Base-by-base conservation (phyloP, 371 early-diverging fungal genomes). In the Saksenaea oblongispora region DNA sequence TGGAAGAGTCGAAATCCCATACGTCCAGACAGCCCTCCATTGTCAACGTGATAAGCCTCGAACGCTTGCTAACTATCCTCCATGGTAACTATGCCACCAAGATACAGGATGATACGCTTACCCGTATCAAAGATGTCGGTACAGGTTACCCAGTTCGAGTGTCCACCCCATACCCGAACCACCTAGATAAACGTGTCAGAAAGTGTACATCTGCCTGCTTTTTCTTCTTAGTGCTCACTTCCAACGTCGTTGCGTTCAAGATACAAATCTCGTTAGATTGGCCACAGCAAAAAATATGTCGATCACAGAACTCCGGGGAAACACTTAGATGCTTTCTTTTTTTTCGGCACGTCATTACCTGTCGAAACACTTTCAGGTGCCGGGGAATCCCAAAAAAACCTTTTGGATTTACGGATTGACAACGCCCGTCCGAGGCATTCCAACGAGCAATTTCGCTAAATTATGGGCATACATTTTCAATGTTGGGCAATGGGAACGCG, bases 371-470 rank as follows among this genome's bases (percentile, higher is more conserved):
- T 54, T 80, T 80, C 4, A 89, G 66, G 28, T 76, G 69, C 1
- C 72, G 78, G 18, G 87, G 86, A 5, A 81, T 67, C 3, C 89
- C 89, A 39, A 83, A 74, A 65, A 88, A 87, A 0, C 87, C 90
- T 11, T 63, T 75, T 9, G 78, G 60, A 64, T 87, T 87, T 0
- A 86, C 80, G 28, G 84, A 85, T 41, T 89, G 77, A 65, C 91
- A 89, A 5, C 90, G 80, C 3, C 92, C 92, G 60, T 92, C 92
- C 1, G 75, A 73, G 10, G 88, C 71, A 71, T 81, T 88, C 92
- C 92, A 92, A 62, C 88, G 85, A 54, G 85, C 83, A 37, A 89
- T 82, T 56, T 89, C 87, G 14, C 90, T 90, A 66, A 37, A 27
- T 42, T 13, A 35, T 62, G 5, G 24, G 13, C 56, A 39, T 7